Base-by-base conservation (phyloP, 2,329 filamentous ascomycete genomes). In the Aaosphaeria pasadenensis region DNA sequence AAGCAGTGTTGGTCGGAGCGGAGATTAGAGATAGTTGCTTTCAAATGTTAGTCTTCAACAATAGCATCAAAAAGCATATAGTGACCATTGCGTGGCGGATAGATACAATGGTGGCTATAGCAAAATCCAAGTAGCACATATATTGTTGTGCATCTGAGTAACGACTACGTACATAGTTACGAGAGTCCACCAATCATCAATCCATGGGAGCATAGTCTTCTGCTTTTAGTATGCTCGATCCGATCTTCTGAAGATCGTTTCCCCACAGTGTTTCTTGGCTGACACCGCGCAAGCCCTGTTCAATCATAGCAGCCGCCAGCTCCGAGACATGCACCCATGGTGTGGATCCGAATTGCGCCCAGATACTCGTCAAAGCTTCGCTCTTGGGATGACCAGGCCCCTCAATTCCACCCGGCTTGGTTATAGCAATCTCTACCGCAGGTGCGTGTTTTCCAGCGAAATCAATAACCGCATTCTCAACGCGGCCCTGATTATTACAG, bases 221-320 rank as follows among this genome's bases (percentile, higher is more conserved):
- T 28, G 11, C 24, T 11, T 11, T 9, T 9, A 41, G 7, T 9
- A 41, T 28, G 9, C 39, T 9, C 9, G 11, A 9, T 17, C 11
- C 39, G 28, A 41, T 11, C 39, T 41, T 28, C 17, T 24, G 17
- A 4, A 52, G 11, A 17, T 50, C 50, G 11, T 46, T 7, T 11
- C n/a, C 29, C 46, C 45, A 48, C 39, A 51, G 36, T 2, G 43
- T 30, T 28, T 51, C 46, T n/a, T 45, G 45, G 5, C 36, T 45
- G 30, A 49, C 24, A 17, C 49, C 46, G 32, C 43, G 31, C n/a
- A 49, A 5, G 38, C 33, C n/a, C 43, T 46, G 47, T 3, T 49
- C 47, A 41, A 49, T 45, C 42, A 49, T 49, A 36, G 43, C 43
- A 46, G 47, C 47, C 5, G 47, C 36, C 7, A 50, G 39, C 31